These are phyloP conservation scores for Nyctanthes arbortristis DNA, from an alignment of 257 asterid species.

Conservation along the genomic window DNA sequence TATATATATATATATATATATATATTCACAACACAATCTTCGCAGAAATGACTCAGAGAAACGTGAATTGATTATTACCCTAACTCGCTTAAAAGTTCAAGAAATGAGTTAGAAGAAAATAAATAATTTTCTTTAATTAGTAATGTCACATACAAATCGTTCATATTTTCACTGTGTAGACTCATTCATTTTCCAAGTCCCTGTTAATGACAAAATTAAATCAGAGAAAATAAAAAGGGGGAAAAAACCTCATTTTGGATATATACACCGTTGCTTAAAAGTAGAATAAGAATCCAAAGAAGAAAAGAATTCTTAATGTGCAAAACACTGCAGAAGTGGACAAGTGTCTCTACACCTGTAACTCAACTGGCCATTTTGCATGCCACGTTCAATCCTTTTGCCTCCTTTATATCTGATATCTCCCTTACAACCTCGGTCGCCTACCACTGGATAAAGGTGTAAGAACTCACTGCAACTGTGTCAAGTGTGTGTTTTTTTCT, in stretches of 20 bases:
- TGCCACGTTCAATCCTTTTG: slow-evolving; percentile 35
- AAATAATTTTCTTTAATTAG: too few species aligned
- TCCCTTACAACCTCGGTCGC: background rate
- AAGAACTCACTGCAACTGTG: background rate
- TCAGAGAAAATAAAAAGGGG: too few species aligned
- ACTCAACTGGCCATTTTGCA: slow-evolving; percentile 13
- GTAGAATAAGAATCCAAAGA: background rate
- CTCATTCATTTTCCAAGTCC: too few species aligned
- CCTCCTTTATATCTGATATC: slow-evolving; percentile 7
- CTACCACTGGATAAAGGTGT: background rate
- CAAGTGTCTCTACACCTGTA: slow-evolving; percentile 45
- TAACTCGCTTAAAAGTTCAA: too few species aligned
- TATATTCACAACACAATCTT: too few species aligned
- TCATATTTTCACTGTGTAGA: too few species aligned
- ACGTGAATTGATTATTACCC: too few species aligned
- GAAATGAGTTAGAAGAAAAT: too few species aligned
- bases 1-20: too few species aligned
- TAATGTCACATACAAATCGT: too few species aligned
- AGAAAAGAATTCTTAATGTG: background rate
- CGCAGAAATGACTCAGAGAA: too few species aligned
- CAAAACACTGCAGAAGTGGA: slow-evolving; percentile 8
- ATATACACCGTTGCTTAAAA: background rate
- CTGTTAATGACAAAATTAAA: too few species aligned
- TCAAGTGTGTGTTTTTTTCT: background rate
- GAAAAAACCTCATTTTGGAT: background rate